Conservation (phyloP, 225 moss, liverwort and hornwort genomes). For the Sphagnum tenellum region DNA sequence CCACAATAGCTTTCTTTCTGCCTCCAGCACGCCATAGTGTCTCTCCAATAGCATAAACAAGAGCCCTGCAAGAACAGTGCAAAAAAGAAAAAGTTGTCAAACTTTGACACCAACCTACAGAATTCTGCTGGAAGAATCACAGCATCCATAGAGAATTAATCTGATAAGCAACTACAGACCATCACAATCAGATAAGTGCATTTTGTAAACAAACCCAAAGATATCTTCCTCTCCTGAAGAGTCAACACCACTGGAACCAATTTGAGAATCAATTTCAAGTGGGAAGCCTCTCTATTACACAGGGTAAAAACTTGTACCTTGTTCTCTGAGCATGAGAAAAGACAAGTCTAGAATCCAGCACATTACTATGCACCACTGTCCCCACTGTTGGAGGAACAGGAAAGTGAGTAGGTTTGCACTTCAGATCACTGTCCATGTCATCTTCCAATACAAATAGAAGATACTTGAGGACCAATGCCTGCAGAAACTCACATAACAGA, state of each 20-base stretch:
- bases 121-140: neutral
- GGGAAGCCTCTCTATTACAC: no score
- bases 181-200: no score
- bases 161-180: no score
- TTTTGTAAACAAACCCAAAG: no score
- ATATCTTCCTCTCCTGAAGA: no score
- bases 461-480: conserved; percentile 97
- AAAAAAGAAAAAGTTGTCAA: no score
- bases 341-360: conserved; percentile 47
- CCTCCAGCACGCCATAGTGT: conserved; percentile 95
- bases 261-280: no score
- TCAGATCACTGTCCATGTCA: conserved; percentile 54
- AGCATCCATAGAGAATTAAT: no score
- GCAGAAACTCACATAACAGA: conserved; percentile 7
- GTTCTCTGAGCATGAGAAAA: conserved; percentile 66
- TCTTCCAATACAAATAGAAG: conserved; percentile 83
- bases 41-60: conserved; percentile 92
- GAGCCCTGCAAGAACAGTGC: conserved; percentile 42
- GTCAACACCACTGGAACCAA: no score
- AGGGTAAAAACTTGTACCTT: conserved; percentile 28
- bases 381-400: conserved; percentile 37
- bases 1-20: conserved; percentile 66
- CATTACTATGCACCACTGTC: conserved; percentile 29
- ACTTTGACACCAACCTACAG: no score
- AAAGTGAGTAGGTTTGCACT: conserved; percentile 14